Base-by-base conservation (phyloP, 1,139 yeast genomes). In the Nakaseomyces sp. region DNA sequence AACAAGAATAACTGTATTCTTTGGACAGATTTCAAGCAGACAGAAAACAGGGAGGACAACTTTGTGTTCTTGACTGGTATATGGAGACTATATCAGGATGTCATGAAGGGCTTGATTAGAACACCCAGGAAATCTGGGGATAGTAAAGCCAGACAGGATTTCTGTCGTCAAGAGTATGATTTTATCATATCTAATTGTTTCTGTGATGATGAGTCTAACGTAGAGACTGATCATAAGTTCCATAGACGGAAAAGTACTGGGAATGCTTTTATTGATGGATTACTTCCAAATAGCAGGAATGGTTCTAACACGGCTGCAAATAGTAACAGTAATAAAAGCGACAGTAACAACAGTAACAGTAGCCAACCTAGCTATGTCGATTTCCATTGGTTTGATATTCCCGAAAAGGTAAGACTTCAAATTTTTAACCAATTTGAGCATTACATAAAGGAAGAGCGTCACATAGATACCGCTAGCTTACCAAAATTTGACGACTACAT, bases 11-110 rank as follows among this genome's bases (percentile, higher is more conserved):
- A 77, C 51, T 77, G 87, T 77, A 74, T 89, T 47, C 79, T 87
- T 49, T 88, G 96, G 96, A 25, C 39, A 13, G 24, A 37, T 17
- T 25, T 35, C 28, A 9, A 22, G 8, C 26, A 35, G 28, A 35
- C 16, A 6, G 32, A 28, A 2, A 95, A 86, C 61, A 81, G 82
- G 59, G 77, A 75, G 55, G 80, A 93, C 0, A 96, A 96, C 0
- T 82, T 79, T 61, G 96, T 88, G 8, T 95, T 87, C 60, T 71
- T 88, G 46, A 88, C 96, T 0, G 96, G 96, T 0, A 72, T 88
- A 45, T 88, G 96, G 96, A 85, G 88, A 63, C 46, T 60, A 24
- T 61, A 57, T 47, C 65, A 61, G 50, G 65, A 60, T 47, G 58
- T 60, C 8, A 59, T 60, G 59, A 52, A 54, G 28, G 61, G 56